A percentile compares a stretch with the other conserved stretches of the same genome.
phyloP scores from a whole-genome alignment of 441 rosid genomes.

The Omphalea diandra region DNA sequence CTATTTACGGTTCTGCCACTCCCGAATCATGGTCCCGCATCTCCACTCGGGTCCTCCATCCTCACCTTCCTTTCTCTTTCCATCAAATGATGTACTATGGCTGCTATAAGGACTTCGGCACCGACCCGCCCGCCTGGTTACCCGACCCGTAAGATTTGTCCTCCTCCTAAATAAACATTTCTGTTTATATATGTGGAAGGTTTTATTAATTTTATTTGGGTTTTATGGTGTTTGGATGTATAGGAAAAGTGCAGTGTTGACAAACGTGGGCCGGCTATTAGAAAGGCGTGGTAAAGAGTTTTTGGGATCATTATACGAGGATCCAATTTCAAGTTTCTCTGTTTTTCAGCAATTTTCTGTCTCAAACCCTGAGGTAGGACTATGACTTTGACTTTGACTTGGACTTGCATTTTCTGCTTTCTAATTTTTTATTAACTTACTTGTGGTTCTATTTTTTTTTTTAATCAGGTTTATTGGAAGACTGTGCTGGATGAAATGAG shows the following conservation, averaged over 20 bases:
- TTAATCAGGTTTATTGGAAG: constrained; percentile 70
- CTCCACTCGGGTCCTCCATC: constrained; percentile 51
- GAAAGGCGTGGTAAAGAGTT: constrained; percentile 71
- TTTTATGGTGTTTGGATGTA: constrained; percentile 11
- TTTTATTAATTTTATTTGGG: too few relatives aligned
- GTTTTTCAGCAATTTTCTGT: constrained; percentile 82
- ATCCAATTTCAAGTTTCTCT: constrained; percentile 74
- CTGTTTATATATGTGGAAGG: too few relatives aligned
- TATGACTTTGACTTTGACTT: background rate
- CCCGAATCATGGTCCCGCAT: constrained; percentile 63
- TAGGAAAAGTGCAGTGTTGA: constrained; percentile 57
- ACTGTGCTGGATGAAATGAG: constrained; percentile 62
- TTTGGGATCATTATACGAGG: constrained; percentile 58
- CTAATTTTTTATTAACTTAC: too few relatives aligned
- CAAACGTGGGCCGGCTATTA: constrained; percentile 66
- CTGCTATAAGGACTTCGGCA: constrained; percentile 71
- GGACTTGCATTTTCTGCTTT: background rate
- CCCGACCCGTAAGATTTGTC: constrained; percentile 58
- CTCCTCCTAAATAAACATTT: background rate
- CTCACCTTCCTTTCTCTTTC: constrained; percentile 72
- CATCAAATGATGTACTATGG: constrained; percentile 85
- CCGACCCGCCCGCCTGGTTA: constrained; percentile 89
- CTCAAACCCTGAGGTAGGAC: constrained; percentile 68
- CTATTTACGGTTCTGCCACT: constrained; percentile 33
- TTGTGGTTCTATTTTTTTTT: constrained; percentile 10